phyloP scores from a whole-genome alignment of 305 asterid species.

The Fraxinus xanthoxyloides region DNA sequence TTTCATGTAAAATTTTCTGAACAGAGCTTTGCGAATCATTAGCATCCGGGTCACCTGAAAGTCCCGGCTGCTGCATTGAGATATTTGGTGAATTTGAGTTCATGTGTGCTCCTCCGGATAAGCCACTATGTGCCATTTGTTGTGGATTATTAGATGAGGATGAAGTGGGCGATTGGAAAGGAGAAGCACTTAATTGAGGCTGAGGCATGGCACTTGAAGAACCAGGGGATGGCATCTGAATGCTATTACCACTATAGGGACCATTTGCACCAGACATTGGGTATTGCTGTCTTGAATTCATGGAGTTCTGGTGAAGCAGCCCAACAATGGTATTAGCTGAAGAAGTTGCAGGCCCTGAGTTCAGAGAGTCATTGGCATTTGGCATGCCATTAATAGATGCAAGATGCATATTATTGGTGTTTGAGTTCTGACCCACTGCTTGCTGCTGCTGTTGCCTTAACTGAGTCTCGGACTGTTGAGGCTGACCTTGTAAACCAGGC shows the following conservation, averaged over 20 bases:
- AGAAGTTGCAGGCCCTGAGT: constrained; percentile 35
- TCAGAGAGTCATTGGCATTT: constrained; percentile 33
- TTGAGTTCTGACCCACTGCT: constrained; percentile 44
- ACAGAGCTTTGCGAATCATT: constrained; percentile 76
- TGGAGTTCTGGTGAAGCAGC: constrained; percentile 64
- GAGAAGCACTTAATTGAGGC: constrained; percentile 36
- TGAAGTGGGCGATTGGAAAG: constrained; percentile 56
- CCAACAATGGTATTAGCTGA: constrained; percentile 42
- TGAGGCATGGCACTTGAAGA: constrained; percentile 47
- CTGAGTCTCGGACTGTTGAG: constrained; percentile 37
- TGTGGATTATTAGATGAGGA: constrained; percentile 58
- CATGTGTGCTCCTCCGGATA: constrained; percentile 37
- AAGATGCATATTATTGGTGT: constrained; percentile 45
- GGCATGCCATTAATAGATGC: constrained; percentile 40
- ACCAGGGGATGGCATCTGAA: constrained; percentile 68
- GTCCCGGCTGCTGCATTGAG: constrained; percentile 45
- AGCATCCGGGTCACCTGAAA: constrained; percentile 49
- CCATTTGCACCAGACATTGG: constrained; percentile 36
- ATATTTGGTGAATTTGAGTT: constrained; percentile 55
- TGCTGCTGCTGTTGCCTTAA: constrained; percentile 37
- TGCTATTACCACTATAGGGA: constrained; percentile 41
- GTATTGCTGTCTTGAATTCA: constrained; percentile 58
- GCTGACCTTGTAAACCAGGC: constrained; percentile 56
- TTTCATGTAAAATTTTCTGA: constrained; percentile 70
- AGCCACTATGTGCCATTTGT: constrained; percentile 35